Evolutionary conservation across 495 filamentous ascomycete species (phyloP), one percentile per base, ranked within the genome.

Genomic region (Neurospora sp.): DNA sequence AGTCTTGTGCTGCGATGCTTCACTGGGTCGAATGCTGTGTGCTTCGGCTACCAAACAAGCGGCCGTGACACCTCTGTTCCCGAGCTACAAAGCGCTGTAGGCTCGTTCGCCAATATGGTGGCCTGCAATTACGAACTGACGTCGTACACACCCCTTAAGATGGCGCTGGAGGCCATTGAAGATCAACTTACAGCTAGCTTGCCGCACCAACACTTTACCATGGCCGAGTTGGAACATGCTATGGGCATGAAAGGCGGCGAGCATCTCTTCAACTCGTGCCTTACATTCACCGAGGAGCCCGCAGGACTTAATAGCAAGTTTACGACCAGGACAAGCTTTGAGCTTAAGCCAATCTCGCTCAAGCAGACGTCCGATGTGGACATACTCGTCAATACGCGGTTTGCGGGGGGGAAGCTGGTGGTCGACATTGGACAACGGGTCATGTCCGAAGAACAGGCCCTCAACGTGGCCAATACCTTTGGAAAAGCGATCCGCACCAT

Each of bases 291-390:
- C 16, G 84, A 85, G 48, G 82, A 85, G 69, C 77, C 79, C 1
- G 76, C 74, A 1, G 80, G 76, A 1, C 71, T 81, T 66, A 82
- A 82, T 72, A 82, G 80, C 79, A 81, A 81, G 72, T 82, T 81
- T 35, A 78, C 80, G 0, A 80, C 77, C 2, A 77, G 81, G 38
- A 79, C 79, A 0, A 79, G 72, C 71, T 79, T 80, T 14, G 80
- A 78, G 71, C 80, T 82, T 23, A 79, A 75, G 35, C 78, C 81
- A 2, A 72, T 84, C n/a, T 82, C 81, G 62, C 78, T 80, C 8
- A 80, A 83, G 48, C 83, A 86, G 66, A 82, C 83, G 2, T 84
- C 84, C 10, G 82, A 84, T 23, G 81, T 78, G 27, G 84, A 86
- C 38, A 70, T 86, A 7, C 81, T 82, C 18, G 73, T 82, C 20